Percentiles rank a stretch among this genome's conserved stretches.
phyloP scores from a whole-genome alignment of 1,284 basidiomycete genomes.

The Rhodotorula mucilaginosa region DNA sequence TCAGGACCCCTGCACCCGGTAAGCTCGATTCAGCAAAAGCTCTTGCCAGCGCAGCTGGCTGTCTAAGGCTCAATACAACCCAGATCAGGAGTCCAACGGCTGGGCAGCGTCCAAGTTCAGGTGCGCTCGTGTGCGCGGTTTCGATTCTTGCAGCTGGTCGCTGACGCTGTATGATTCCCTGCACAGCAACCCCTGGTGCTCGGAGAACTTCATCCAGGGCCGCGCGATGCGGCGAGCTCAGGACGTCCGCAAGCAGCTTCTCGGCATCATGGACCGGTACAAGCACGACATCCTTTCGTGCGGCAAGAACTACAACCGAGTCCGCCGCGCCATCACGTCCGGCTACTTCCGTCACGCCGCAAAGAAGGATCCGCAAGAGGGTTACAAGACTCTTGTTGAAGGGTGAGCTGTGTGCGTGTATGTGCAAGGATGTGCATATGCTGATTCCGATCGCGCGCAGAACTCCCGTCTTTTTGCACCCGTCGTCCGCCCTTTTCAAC shows the following conservation, averaged over 20 bases:
- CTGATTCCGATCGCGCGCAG: constrained; percentile 5
- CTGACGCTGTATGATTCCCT: too few relatives aligned
- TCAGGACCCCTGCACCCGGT: too few relatives aligned
- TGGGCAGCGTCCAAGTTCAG: too few relatives aligned
- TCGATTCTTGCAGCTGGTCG: too few relatives aligned
- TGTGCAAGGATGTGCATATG: not conserved
- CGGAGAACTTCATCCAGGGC: constrained; percentile 88
- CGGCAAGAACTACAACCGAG: constrained; percentile 86
- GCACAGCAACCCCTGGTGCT: constrained; percentile 44
- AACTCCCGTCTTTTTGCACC: constrained; percentile 96
- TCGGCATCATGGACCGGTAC: constrained; percentile 99
- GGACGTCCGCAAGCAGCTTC: constrained; percentile 92
- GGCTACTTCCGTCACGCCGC: constrained; percentile 95
- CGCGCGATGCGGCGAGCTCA: constrained; percentile 95
- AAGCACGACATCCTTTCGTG: constrained; percentile 92
- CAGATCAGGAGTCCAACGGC: too few relatives aligned
- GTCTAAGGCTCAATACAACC: too few relatives aligned
- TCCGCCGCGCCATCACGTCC: constrained; percentile 92
- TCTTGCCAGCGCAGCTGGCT: too few relatives aligned
- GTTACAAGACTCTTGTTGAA: constrained; percentile 94
- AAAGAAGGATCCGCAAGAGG: constrained; percentile 72
- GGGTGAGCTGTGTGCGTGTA: constrained; percentile 54
- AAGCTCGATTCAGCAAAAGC: too few relatives aligned
- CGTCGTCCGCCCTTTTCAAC: constrained; percentile 95
- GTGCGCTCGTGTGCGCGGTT: too few relatives aligned